These are phyloP conservation scores for Porcisia hertigi DNA, from an alignment of 208 protist genomes.

Conservation along the genomic window DNA sequence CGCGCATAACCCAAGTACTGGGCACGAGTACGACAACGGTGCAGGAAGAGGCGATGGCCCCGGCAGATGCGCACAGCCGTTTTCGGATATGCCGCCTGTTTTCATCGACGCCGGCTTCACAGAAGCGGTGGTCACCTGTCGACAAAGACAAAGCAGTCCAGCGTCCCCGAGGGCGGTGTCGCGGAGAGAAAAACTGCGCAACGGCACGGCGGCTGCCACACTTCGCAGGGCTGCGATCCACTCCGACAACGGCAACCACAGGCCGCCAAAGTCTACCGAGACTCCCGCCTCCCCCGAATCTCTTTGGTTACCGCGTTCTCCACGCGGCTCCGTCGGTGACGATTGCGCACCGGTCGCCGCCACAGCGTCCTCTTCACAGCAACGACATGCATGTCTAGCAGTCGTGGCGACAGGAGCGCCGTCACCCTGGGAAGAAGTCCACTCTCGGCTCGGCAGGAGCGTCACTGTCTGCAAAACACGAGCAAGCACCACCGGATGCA, in stretches of 20 bases:
- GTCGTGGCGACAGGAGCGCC: not conserved
- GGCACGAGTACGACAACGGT: not conserved
- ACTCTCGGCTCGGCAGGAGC: not conserved
- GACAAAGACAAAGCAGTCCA: slow-evolving; percentile 14
- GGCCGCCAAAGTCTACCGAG: slow-evolving; percentile 8
- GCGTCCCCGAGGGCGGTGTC: slow-evolving; percentile 24
- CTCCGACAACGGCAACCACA: slow-evolving; percentile 22
- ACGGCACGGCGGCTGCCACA: slow-evolving; percentile 5
- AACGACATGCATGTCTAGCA: not conserved
- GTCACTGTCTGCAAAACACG: slow-evolving; percentile 22
- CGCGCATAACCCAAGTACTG: not conserved
- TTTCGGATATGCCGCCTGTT: not conserved
- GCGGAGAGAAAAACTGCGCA: slow-evolving; percentile 11
- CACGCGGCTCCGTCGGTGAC: not conserved
- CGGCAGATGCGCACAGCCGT: not conserved
- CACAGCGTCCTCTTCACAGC: not conserved
- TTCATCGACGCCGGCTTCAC: not conserved
- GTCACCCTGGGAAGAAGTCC: not conserved
- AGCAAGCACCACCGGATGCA: slow-evolving; percentile 12
- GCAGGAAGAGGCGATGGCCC: not conserved
- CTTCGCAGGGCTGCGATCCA: slow-evolving; percentile 25
- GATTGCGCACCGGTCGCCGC: not conserved
- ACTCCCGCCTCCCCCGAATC: not conserved
- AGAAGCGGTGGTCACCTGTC: slow-evolving; percentile 2
- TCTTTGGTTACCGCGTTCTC: too few species aligned